These are phyloP conservation scores for Cicer pinnatifidum DNA, from an alignment of 306 rosid genomes.

Conservation along the genomic window DNA sequence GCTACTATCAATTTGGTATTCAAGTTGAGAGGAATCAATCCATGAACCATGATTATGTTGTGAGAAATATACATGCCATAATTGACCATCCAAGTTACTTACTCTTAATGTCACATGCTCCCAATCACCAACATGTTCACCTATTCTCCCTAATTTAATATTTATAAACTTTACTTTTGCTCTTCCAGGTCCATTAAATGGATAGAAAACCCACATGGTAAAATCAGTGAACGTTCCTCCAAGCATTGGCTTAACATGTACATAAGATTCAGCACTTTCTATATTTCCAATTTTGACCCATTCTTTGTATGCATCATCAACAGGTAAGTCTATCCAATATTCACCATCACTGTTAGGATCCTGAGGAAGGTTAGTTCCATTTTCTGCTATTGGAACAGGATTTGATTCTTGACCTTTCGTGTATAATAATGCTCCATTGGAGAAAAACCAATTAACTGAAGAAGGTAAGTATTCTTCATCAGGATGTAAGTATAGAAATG, in stretches of 20 bases:
- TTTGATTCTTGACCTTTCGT: slow-evolving; percentile 56
- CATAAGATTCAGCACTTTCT: slow-evolving; percentile 45
- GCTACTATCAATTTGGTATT: slow-evolving; percentile 39
- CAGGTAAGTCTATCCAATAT: slow-evolving; percentile 75
- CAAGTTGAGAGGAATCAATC: slow-evolving; percentile 71
- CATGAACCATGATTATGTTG: slow-evolving; percentile 67
- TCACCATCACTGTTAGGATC: slow-evolving; percentile 67
- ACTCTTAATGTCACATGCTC: slow-evolving; percentile 73
- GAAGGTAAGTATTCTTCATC: slow-evolving; percentile 67
- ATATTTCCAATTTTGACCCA: slow-evolving; percentile 66
- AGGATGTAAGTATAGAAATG: slow-evolving; percentile 62
- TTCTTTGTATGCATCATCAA: slow-evolving; percentile 50
- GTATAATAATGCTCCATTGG: slow-evolving; percentile 64
- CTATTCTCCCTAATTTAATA: slow-evolving; percentile 61
- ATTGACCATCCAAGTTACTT: slow-evolving; percentile 70
- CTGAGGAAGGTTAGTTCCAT: slow-evolving; percentile 73
- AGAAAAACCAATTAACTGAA: slow-evolving; percentile 67
- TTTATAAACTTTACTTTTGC: slow-evolving; percentile 60
- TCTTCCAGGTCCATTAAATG: slow-evolving; percentile 75
- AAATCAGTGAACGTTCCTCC: slow-evolving; percentile 74
- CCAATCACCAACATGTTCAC: slow-evolving; percentile 84
- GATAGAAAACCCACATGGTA: slow-evolving; percentile 76
- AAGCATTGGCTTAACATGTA: slow-evolving; percentile 73
- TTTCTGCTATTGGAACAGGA: slow-evolving; percentile 54
- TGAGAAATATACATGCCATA: slow-evolving; percentile 58